Base-by-base conservation (phyloP, 768 basidiomycete species). In the Kwoniella sp. region DNA sequence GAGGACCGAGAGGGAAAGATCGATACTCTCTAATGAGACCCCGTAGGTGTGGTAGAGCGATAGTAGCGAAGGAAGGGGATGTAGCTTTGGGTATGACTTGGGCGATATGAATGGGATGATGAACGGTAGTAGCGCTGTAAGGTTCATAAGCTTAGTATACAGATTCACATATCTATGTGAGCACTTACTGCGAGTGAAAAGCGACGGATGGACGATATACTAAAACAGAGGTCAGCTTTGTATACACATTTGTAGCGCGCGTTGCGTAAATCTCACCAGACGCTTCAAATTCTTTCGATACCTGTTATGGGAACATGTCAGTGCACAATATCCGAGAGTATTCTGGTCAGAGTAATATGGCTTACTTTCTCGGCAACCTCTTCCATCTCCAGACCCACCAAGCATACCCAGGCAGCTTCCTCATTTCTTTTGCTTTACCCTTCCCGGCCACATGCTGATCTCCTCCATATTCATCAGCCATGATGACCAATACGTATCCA, bases 161-260 rank as follows among this genome's bases (percentile, higher is more conserved):
- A n/a, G n/a, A n/a, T n/a, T n/a, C n/a, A n/a, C n/a, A n/a, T n/a
- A n/a, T n/a, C n/a, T n/a, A n/a, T n/a, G n/a, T n/a, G n/a, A n/a
- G n/a, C 22, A 26, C 70, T 48, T 48, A 74, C 72, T 68, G 30
- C 62, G 47, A 1, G 74, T 76, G 60, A 73, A 71, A 1, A 63
- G 36, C 17, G 74, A 71, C 0, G 74, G 72, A 47, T 70, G 72
- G 2, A 76, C 68, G 51, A 76, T 71, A 53, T 76, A 76, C 70
- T 73, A 46, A n/a, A n/a, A n/a, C n/a, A n/a, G n/a, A n/a, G n/a
- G n/a, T n/a, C n/a, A n/a, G n/a, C n/a, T n/a, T n/a, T n/a, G n/a
- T 7, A 29, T 26, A 40, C 15, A 27, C 25, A 47, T n/a, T 22
- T 26, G 15, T 17, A 2, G 22, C 2, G 12, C 21, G 13, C 29